Conservation (phyloP, 2,329 filamentous ascomycete species). For the Stachybotrys echinatus region DNA sequence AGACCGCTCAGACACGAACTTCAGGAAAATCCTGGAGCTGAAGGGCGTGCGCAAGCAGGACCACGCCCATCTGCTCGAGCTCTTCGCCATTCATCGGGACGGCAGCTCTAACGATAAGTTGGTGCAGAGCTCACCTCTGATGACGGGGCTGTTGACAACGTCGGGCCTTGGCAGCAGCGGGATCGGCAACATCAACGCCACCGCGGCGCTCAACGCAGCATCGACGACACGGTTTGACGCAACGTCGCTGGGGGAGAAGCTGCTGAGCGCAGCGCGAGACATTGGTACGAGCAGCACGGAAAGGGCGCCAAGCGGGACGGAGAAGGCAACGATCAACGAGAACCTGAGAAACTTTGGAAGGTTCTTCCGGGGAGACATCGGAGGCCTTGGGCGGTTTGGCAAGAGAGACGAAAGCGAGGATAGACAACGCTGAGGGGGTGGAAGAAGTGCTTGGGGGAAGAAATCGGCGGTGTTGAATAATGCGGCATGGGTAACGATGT, state of each 20-base stretch:
- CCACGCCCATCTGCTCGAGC: conserved; percentile 74
- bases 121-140: conserved; percentile 62
- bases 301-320: conserved; percentile 35
- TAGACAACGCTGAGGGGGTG: conserved; percentile 12
- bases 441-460: too few relatives aligned
- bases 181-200: conserved; percentile 33
- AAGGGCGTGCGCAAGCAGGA: conserved; percentile 88
- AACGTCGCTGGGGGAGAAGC: conserved; percentile 74
- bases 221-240: conserved; percentile 66
- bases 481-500: too few relatives aligned
- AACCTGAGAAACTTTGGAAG: conserved; percentile 95
- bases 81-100: conserved; percentile 78
- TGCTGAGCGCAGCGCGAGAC: conserved; percentile 83
- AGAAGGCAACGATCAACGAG: conserved; percentile 76
- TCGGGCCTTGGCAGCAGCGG: conserved; percentile 32
- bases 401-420: conserved; percentile 45
- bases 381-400: conserved; percentile 70
- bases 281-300: conserved; percentile 55
- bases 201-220: conserved; percentile 33
- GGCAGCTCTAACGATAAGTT: conserved; percentile 67
- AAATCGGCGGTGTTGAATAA: too few relatives aligned
- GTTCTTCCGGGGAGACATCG: conserved; percentile 87
- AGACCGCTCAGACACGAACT: conserved; percentile 90
- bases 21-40: conserved; percentile 90
- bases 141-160: conserved; percentile 58